Conservation (phyloP, 371 early-diverging fungal genomes). For the Blakeslea trispora region DNA sequence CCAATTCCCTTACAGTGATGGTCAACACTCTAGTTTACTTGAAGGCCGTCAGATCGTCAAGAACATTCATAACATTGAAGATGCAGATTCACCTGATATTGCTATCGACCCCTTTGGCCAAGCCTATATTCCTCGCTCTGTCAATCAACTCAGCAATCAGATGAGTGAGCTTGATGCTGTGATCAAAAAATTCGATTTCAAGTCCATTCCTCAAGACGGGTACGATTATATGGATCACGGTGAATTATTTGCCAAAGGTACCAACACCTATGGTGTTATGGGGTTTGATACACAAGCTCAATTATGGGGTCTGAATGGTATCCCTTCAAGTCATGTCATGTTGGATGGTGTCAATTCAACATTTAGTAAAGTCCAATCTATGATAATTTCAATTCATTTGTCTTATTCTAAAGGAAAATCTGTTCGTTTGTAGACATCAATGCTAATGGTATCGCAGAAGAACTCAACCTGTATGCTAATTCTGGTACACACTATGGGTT, state of each 20-base stretch:
- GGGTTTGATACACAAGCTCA: slow-evolving; percentile 48
- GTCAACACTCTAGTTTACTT: slow-evolving; percentile 36
- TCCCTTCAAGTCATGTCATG: slow-evolving; percentile 3
- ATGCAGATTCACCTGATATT: slow-evolving; percentile 26
- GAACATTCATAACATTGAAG: slow-evolving; percentile 26
- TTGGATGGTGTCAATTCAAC: slow-evolving; percentile 12
- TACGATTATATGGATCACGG: slow-evolving; percentile 44
- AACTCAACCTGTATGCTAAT: slow-evolving; percentile 41
- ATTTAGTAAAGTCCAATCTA: slow-evolving; percentile 10
- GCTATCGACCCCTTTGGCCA: slow-evolving; percentile 45
- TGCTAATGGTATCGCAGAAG: slow-evolving; percentile 35
- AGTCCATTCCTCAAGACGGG: slow-evolving; percentile 32
- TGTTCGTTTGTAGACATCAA: slow-evolving; percentile 35
- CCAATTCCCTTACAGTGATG: slow-evolving; percentile 45
- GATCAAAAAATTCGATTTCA: slow-evolving; percentile 48
- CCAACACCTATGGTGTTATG: slow-evolving; percentile 40
- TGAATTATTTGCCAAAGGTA: slow-evolving; percentile 37
- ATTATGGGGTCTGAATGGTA: slow-evolving; percentile 45
- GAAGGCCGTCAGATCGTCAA: slow-evolving; percentile 28
- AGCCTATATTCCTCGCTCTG: slow-evolving; percentile 35
- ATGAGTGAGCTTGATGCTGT: slow-evolving; percentile 25
- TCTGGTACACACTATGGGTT: slow-evolving; percentile 38
- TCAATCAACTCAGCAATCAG: slow-evolving; percentile 13
- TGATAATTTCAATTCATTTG: too few species aligned
- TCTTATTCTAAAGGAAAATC: too few species aligned